Evolutionary conservation across 2,329 filamentous ascomycete species (phyloP).

Genomic region (Orbilia quercus): DNA sequence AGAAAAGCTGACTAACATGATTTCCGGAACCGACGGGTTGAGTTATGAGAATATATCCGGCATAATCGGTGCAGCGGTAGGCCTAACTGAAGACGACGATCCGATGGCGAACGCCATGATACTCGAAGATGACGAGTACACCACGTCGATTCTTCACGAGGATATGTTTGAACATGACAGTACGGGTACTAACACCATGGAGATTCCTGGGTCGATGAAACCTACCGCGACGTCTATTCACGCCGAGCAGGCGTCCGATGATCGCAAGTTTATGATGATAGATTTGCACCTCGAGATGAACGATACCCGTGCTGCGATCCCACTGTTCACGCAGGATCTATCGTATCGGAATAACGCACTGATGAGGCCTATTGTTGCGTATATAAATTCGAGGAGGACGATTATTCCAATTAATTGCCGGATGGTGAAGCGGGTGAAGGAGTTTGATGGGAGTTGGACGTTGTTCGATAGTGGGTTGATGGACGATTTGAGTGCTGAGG

Average conservation of each 20-base stretch:
- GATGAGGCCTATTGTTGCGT: conserved; percentile 94
- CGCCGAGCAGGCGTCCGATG: conserved; percentile 20
- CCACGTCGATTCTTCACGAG: conserved; percentile 21
- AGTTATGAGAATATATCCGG: conserved; percentile 46
- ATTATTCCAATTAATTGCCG: conserved; percentile 96
- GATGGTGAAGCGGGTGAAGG: conserved; percentile 85
- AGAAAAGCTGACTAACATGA: conserved; percentile 39
- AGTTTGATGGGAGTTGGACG: conserved; percentile 97
- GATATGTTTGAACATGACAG: conserved; percentile 14
- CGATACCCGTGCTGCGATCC: conserved; percentile 90
- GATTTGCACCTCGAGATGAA: conserved; percentile 95
- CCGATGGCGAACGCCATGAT: conserved; percentile 1
- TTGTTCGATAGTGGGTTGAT: conserved; percentile 92
- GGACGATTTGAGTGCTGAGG: conserved; percentile 89
- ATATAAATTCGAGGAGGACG: conserved; percentile 93
- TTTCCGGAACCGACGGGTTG: conserved; percentile 27
- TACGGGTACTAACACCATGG: conserved; percentile 4
- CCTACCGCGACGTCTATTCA: conserved; percentile 8
- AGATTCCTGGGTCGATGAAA: not conserved
- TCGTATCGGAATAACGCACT: conserved; percentile 97
- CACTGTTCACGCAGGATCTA: conserved; percentile 88
- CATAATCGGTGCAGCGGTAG: conserved; percentile 41
- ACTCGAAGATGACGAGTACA: conserved; percentile 24
- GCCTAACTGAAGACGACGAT: conserved; percentile 35
- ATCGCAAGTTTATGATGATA: conserved; percentile 73